A percentile compares a stretch with the other conserved stretches of the same genome.
phyloP scores from a whole-genome alignment of 306 rosid species.

The Crataegus laevigata region DNA sequence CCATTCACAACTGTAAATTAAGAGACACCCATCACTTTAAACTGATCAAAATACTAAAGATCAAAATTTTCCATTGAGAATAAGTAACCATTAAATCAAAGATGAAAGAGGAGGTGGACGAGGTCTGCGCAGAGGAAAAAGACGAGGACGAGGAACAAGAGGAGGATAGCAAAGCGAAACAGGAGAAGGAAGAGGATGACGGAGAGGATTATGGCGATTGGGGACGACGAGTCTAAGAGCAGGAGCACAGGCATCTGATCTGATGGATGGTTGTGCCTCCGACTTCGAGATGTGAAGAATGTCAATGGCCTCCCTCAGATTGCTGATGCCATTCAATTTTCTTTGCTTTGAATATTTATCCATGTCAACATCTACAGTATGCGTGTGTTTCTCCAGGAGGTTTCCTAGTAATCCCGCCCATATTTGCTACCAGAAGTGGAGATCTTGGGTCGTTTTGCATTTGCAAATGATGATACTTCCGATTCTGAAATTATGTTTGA shows the following conservation, averaged over 20 bases:
- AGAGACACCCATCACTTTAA: not conserved
- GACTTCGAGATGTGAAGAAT: slow-evolving; percentile 29
- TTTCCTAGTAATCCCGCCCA: not conserved
- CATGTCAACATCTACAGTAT: not conserved
- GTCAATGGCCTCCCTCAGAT: slow-evolving; percentile 17
- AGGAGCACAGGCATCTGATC: slow-evolving; percentile 26
- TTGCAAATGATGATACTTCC: not conserved
- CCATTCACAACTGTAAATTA: not conserved
- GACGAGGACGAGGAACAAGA: slow-evolving; percentile 42
- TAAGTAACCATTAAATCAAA: too few species aligned
- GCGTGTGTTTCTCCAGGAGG: not conserved
- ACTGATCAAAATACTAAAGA: not conserved
- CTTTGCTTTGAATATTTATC: not conserved
- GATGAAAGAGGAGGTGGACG: slow-evolving; percentile 31
- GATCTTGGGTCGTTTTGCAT: not conserved
- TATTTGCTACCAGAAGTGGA: not conserved
- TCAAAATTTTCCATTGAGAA: not conserved
- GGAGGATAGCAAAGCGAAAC: slow-evolving; percentile 41
- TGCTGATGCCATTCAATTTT: slow-evolving; percentile 31
- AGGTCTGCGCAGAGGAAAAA: slow-evolving; percentile 43
- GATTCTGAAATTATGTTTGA: too few species aligned
- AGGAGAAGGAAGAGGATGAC: slow-evolving; percentile 40
- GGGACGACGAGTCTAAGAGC: slow-evolving; percentile 39
- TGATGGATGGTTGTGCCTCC: slow-evolving; percentile 10
- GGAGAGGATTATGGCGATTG: slow-evolving; percentile 43